Conservation (phyloP, 192 early-diverging fungal genomes). For the Coemansia sp. region DNA sequence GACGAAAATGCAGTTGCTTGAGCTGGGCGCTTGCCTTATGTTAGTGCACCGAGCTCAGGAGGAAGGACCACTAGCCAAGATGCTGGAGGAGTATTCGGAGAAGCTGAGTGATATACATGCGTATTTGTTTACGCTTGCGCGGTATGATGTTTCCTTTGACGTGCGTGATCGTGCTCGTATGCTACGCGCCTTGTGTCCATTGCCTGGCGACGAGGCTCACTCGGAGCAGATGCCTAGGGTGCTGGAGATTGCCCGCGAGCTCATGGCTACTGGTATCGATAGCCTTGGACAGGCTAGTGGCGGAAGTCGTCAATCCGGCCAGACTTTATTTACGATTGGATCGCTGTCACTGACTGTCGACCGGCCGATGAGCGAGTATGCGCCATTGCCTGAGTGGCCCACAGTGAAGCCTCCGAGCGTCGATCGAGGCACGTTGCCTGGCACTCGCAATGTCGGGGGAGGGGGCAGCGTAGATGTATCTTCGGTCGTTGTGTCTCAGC, state of each 20-base stretch:
- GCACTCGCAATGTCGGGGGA: slow-evolving; percentile 6
- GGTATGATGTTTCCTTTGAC: slow-evolving; percentile 89
- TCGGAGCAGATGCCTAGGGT: slow-evolving; percentile 23
- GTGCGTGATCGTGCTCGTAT: slow-evolving; percentile 89
- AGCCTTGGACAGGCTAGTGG: not conserved
- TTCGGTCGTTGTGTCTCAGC: not conserved
- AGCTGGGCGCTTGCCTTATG: slow-evolving; percentile 61
- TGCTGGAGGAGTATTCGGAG: slow-evolving; percentile 11
- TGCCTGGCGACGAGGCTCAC: slow-evolving; percentile 36
- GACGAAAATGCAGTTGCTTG: slow-evolving; percentile 84
- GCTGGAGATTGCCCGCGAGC: slow-evolving; percentile 17
- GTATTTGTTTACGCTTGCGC: slow-evolving; percentile 83
- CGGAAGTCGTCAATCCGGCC: not conserved
- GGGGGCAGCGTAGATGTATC: not conserved
- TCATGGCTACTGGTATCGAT: slow-evolving; percentile 6
- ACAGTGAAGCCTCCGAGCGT: not conserved
- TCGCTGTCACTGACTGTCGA: slow-evolving; percentile 69
- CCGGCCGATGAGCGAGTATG: slow-evolving; percentile 68
- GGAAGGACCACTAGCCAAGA: slow-evolving; percentile 4
- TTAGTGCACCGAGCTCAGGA: not conserved
- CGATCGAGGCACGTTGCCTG: not conserved
- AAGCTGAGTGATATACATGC: slow-evolving; percentile 58
- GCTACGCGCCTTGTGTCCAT: slow-evolving; percentile 37
- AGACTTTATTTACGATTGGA: slow-evolving; percentile 60
- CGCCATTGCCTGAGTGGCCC: slow-evolving; percentile 82